Base-by-base conservation (phyloP, 176 grass and related monocot genomes). In the Avena eriantha region DNA sequence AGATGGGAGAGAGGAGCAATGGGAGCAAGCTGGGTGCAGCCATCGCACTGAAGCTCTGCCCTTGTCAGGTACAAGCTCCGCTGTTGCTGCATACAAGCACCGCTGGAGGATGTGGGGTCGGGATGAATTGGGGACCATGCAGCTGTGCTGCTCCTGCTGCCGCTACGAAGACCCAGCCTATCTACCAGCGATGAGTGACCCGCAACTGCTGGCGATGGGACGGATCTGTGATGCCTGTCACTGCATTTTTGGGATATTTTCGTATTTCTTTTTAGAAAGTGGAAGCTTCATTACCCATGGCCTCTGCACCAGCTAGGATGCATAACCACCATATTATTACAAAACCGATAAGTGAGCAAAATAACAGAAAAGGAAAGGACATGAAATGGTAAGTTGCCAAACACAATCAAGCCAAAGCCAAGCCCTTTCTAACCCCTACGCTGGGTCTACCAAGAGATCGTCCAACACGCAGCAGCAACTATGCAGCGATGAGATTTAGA, bases 1-100 rank as follows among this genome's bases (percentile, higher is more conserved):
- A 51, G 29, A 24, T 75, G 7, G 72, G 71, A 74, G 70, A 74
- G 8, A 29, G 50, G 72, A 50, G 46, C 46, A 51, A 51, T 75
- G 23, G 46, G 23, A 51, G 46, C 72, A 49, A 29, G 71, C 13
- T 46, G n/a, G 7, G 43, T 73, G 21, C 21, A 5, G 12, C 43
- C 43, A 16, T 23, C 11, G 12, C 43, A 48, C 15, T 26, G 46
- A 75, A 51, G 72, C 72, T 75, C 14, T 1, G 12, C 51, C 23
- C 7, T 74, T 45, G 2, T 71, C 36, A 1, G 41, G 70, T 65
- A 29, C 61, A 17, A 67, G 64, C 29, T 48, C 71, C 7, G 3
- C 13, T 13, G 7, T 74, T 50, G 71, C 71, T 24, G 6, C 43
- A 74, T 74, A 48, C 13, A 6, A 74, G 45, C 45, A 49, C n/a